phyloP scores from a whole-genome alignment of 176 grass and related monocot species.

The Rhynchospora tenuis region DNA sequence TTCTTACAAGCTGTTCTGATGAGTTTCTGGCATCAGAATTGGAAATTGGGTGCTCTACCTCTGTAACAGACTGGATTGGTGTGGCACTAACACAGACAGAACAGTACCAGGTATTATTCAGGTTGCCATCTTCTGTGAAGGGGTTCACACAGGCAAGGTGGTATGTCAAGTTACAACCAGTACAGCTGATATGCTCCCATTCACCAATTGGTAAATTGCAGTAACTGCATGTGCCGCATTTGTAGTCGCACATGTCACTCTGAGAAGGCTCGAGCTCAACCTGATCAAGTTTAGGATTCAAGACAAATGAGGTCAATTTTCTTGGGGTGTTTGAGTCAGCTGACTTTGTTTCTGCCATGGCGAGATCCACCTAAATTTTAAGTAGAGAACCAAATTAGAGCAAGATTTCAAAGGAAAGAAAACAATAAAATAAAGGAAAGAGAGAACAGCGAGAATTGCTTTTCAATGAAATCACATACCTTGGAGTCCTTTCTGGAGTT shows the following conservation, averaged over 20 bases:
- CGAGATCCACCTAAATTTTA: conserved; percentile 3
- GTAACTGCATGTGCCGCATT: conserved; percentile 48
- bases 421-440: not conserved
- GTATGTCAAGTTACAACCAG: conserved; percentile 43
- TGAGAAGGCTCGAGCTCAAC: conserved; percentile 38
- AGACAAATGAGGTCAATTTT: conserved; percentile 15
- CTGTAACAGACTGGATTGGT: not conserved
- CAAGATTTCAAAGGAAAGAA: not conserved
- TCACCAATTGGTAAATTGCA: conserved; percentile 36
- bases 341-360: not conserved
- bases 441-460: not conserved
- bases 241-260: conserved; percentile 25
- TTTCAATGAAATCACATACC: not conserved
- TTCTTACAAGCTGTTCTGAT: not conserved
- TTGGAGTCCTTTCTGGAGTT: not conserved
- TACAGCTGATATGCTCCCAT: conserved; percentile 41
- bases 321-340: not conserved
- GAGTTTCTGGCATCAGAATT: not conserved
- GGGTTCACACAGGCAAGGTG: conserved; percentile 53
- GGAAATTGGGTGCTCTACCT: not conserved
- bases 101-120: conserved; percentile 53
- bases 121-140: conserved; percentile 31
- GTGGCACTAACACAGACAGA: conserved; percentile 31
- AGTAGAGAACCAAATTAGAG: not conserved
- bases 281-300: conserved; percentile 39